A percentile compares a stretch with the other conserved stretches of the same genome.
phyloP scores from a whole-genome alignment of 352 stramenopile genomes.

The Pythium aquatile region DNA sequence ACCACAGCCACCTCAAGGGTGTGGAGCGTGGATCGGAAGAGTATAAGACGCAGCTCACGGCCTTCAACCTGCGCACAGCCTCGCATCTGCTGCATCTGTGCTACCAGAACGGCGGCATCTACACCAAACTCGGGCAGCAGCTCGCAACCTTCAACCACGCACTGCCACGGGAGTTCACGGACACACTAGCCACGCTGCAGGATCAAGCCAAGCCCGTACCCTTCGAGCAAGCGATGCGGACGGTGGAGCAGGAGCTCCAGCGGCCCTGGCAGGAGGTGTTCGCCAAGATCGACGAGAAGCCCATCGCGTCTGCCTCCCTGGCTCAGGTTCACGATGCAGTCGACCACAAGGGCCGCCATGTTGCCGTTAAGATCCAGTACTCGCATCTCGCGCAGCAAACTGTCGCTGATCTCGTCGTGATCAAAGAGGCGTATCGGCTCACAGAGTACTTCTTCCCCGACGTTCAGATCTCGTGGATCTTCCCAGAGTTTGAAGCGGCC shows the following conservation, averaged over 20 bases:
- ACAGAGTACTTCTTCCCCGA: constrained; percentile 89
- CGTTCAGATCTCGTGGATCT: constrained; percentile 93
- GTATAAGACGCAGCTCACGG: constrained; percentile 59
- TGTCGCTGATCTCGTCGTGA: constrained; percentile 67
- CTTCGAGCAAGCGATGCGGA: constrained; percentile 45
- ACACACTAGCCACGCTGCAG: constrained; percentile 89
- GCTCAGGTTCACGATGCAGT: constrained; percentile 96
- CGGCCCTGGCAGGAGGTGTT: constrained; percentile 86
- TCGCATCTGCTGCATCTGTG: constrained; percentile 89
- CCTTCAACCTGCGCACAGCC: constrained; percentile 82
- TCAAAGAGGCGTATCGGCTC: constrained; percentile 51
- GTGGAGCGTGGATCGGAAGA: constrained; percentile 39
- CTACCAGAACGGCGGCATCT: constrained; percentile 93
- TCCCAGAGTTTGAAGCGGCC: constrained; percentile 92
- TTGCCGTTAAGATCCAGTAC: constrained; percentile 98
- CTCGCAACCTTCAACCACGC: constrained; percentile 96
- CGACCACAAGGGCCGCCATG: constrained; percentile 76
- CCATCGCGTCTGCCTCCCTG: constrained; percentile 95
- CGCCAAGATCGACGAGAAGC: constrained; percentile 83
- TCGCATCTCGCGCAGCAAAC: constrained; percentile 81
- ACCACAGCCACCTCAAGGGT: constrained; percentile 46
- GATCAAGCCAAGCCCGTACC: constrained; percentile 85
- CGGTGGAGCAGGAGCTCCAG: constrained; percentile 64
- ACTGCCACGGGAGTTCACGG: constrained; percentile 93
- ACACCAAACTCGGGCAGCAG: constrained; percentile 98